Conservation (phyloP, 2,329 filamentous ascomycete genomes). For the Metarhizium humberi region DNA sequence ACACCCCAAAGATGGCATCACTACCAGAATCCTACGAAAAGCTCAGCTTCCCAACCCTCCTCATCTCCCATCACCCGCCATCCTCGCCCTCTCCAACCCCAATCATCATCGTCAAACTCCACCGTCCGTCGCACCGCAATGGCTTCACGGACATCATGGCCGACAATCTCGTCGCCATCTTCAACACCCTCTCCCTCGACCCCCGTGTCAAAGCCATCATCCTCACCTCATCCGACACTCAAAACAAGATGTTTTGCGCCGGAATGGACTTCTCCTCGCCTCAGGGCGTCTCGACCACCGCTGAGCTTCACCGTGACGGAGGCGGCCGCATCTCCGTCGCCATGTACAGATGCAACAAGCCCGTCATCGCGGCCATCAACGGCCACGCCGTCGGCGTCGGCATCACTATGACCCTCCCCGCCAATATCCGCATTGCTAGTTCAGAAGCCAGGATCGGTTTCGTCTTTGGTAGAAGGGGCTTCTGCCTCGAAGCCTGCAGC, state of each 20-base stretch:
- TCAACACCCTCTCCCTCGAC: constrained; percentile 41
- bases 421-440: constrained; percentile 43
- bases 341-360: constrained; percentile 48
- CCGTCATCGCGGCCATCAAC: constrained; percentile 49
- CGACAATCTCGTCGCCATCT: constrained; percentile 46
- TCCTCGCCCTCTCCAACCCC: constrained; percentile 46
- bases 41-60: constrained; percentile 33
- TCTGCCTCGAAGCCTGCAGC: constrained; percentile 63
- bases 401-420: constrained; percentile 52
- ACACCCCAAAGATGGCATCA: neutral
- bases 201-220: constrained; percentile 45
- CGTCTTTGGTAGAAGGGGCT: constrained; percentile 60
- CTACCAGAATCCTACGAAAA: constrained; percentile 29
- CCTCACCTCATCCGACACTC: constrained; percentile 40
- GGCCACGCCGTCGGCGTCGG: constrained; percentile 51
- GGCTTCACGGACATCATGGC: constrained; percentile 60
- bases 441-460: constrained; percentile 59
- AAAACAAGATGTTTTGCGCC: constrained; percentile 45
- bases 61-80: constrained; percentile 38
- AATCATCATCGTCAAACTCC: constrained; percentile 53
- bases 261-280: constrained; percentile 44
- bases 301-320: constrained; percentile 33
- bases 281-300: constrained; percentile 14
- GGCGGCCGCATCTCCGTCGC: constrained; percentile 46
- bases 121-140: constrained; percentile 58